These are phyloP conservation scores for Raffaelea deltoideospora DNA, from an alignment of 2,329 filamentous ascomycete genomes.

Conservation along the genomic window DNA sequence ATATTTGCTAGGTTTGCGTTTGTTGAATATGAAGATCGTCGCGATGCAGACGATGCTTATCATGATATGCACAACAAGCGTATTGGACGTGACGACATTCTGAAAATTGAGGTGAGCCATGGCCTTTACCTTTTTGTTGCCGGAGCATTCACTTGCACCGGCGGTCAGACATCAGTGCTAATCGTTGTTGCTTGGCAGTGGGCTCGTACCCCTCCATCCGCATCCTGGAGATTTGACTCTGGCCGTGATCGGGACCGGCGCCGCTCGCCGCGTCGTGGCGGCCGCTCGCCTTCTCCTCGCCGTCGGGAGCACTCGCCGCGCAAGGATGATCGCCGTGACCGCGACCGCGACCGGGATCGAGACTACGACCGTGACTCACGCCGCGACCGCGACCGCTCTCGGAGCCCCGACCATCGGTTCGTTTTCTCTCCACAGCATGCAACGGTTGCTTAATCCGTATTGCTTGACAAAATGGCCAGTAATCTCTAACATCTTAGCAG, in stretches of 20 bases:
- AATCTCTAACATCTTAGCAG: conserved; percentile 12
- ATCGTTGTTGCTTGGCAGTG: conserved; percentile 42
- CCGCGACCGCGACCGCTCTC: conserved; percentile 57
- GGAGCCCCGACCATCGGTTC: conserved; percentile 51
- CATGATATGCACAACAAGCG: conserved; percentile 99
- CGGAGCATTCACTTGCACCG: neutral
- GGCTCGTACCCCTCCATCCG: conserved; percentile 94
- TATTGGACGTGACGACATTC: conserved; percentile 80
- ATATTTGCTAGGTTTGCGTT: conserved; percentile 98
- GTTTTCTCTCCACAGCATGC: no score
- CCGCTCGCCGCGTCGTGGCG: conserved; percentile 48
- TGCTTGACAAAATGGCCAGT: no score
- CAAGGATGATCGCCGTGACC: conserved; percentile 74
- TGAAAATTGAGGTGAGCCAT: conserved; percentile 83
- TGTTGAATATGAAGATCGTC: conserved; percentile 96
- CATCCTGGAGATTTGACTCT: conserved; percentile 95
- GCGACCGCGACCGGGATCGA: conserved; percentile 60
- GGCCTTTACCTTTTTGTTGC: neutral
- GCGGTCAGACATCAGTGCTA: conserved; percentile 6
- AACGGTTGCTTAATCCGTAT: no score
- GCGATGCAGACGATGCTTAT: conserved; percentile 96
- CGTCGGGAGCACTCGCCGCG: conserved; percentile 74
- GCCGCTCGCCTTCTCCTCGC: conserved; percentile 63
- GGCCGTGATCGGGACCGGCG: conserved; percentile 61
- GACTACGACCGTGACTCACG: conserved; percentile 55